Percentiles rank a stretch among this genome's conserved stretches.
Evolutionary conservation across 2,329 filamentous ascomycete species (phyloP).

Genomic region (Tolypocladium tropicale): DNA sequence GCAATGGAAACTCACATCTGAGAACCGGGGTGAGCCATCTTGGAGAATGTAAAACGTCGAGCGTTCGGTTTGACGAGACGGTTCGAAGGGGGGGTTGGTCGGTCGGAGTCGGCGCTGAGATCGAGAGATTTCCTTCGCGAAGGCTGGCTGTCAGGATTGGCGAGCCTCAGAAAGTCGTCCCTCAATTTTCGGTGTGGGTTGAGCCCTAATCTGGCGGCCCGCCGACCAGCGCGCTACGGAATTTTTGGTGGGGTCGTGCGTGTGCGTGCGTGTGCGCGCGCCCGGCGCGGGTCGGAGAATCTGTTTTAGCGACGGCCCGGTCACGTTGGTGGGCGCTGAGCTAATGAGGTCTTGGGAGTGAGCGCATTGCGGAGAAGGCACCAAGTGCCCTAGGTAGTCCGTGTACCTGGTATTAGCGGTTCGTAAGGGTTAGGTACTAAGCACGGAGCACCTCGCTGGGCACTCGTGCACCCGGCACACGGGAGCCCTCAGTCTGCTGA

Average conservation of each 20-base stretch:
- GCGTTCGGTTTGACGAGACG: constrained; percentile 15
- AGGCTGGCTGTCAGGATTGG: constrained; percentile 2
- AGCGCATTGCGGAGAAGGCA: too few relatives aligned
- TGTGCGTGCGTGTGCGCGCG: background rate
- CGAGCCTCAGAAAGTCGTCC: constrained; percentile 3
- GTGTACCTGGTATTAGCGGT: too few relatives aligned
- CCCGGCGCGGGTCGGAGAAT: constrained; percentile 10
- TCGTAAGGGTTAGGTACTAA: too few relatives aligned
- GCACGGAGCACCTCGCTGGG: too few relatives aligned
- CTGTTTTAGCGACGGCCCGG: constrained; percentile 10
- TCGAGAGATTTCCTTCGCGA: constrained; percentile 5
- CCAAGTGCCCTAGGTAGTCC: too few relatives aligned
- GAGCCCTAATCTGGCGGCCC: constrained; percentile 14
- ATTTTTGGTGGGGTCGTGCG: background rate
- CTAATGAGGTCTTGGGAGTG: too few relatives aligned
- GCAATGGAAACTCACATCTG: constrained; percentile 44
- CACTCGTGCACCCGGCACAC: too few relatives aligned
- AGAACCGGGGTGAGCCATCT: constrained; percentile 50
- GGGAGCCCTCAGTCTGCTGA: background rate
- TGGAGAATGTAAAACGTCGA: constrained; percentile 24
- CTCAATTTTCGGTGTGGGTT: constrained; percentile 17
- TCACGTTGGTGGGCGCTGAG: background rate
- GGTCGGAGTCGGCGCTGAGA: constrained; percentile 3
- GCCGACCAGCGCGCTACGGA: background rate
- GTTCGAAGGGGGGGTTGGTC: constrained; percentile 6